Base-by-base conservation (phyloP, 352 stramenopile species). In the Globisporangium spinosum region DNA sequence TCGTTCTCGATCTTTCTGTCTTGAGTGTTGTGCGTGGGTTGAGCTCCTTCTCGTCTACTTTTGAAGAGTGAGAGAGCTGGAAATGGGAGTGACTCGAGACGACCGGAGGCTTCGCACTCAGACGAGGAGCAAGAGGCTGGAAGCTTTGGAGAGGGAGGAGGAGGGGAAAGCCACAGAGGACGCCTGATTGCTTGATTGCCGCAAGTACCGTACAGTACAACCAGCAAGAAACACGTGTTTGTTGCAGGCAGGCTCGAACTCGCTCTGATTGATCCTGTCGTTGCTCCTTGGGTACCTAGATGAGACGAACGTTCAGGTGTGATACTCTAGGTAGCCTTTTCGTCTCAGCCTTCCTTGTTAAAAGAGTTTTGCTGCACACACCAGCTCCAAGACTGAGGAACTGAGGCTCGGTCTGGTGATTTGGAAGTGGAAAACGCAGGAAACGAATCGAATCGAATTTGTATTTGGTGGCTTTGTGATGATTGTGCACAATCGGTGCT, bases 261-360 rank as follows among this genome's bases (percentile, higher is more conserved):
- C 8, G 43, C 10, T 45, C 38, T 45, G 38, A 45, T 10, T 51
- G 43, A 51, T 51, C 17, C 17, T 51, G 6, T 49, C 43, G 43
- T 47, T 47, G 40, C 40, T 47, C 15, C 13, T 2, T 22, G 20
- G 17, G 43, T 23, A 51, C 43, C 43, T 51, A 22, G 17, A 51
- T 51, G 43, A 51, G 43, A 51, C 43, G 43, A 51, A 51, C 43
- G 43, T 51, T 51, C 43, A 51, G 43, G 43, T 51, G 38, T 20
- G 6, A 49, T 17, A 22, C 15, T 47, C 40, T 17, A 49, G 40
- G 38, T 47, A 47, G 29, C 4, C 29, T 45, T 45, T 43, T 45
- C 3, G 32, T 38, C 38, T 45, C 13, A 12, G 15, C 38, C 38
- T 45, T 51, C 43, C 43, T 51, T 23, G 43, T 23, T 23, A 51